These are phyloP conservation scores for Tolypocladium inflatum DNA, from an alignment of 2,329 filamentous ascomycete genomes.

Conservation along the genomic window DNA sequence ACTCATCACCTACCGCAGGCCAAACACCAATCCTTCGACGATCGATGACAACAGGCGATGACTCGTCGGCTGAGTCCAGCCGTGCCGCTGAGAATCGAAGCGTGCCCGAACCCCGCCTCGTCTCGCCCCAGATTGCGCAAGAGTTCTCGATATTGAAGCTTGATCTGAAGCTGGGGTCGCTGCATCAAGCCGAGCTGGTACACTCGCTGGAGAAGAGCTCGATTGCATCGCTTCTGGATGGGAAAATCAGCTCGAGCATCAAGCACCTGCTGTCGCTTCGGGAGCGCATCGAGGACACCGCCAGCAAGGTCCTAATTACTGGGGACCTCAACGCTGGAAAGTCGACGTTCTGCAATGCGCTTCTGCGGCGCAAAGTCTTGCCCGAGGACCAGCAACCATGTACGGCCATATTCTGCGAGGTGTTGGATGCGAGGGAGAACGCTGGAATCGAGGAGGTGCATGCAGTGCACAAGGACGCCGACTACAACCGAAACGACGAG, in stretches of 20 bases:
- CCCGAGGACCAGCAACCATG: conserved; percentile 97
- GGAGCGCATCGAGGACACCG: conserved; percentile 93
- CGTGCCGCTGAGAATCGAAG: conserved; percentile 53
- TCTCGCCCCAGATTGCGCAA: conserved; percentile 86
- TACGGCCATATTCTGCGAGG: conserved; percentile 97
- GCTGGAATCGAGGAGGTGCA: conserved; percentile 89
- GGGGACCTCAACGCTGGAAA: conserved; percentile 96
- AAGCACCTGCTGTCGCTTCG: conserved; percentile 79
- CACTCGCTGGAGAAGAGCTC: conserved; percentile 91
- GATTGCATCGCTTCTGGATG: conserved; percentile 82
- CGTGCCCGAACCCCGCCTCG: conserved; percentile 65
- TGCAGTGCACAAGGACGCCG: conserved; percentile 71
- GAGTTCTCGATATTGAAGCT: conserved; percentile 95
- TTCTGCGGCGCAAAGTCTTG: conserved; percentile 81
- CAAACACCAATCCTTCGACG: conserved; percentile 50
- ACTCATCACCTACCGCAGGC: conserved; percentile 23
- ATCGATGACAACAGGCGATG: conserved; percentile 61
- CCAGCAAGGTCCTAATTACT: conserved; percentile 92
- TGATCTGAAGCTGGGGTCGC: conserved; percentile 78
- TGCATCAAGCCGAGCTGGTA: conserved; percentile 83
- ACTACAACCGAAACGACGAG: conserved; percentile 85
- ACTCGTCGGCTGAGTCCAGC: conserved; percentile 58
- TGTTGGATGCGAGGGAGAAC: conserved; percentile 86
- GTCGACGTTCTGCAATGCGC: conserved; percentile 97
- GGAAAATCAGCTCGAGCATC: conserved; percentile 88